A percentile compares a stretch with the other conserved stretches of the same genome.
phyloP scores from a whole-genome alignment of 306 rosid genomes.

The Trifolium dubium region DNA sequence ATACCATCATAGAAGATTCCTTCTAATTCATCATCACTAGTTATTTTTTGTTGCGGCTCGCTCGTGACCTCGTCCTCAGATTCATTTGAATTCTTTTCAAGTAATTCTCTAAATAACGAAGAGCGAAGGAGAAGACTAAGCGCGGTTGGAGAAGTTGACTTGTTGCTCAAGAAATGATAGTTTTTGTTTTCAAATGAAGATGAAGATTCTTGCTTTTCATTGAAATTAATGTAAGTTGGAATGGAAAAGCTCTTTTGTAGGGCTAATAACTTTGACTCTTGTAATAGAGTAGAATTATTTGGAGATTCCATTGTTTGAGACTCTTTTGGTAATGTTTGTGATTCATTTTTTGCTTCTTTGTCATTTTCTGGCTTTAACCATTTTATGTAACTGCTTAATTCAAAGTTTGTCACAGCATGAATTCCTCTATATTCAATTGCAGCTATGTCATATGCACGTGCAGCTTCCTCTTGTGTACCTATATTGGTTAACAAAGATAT shows the following conservation, averaged over 20 bases:
- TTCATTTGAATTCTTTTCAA: slow-evolving; percentile 62
- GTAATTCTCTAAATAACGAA: slow-evolving; percentile 63
- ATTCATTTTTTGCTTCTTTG: slow-evolving; percentile 41
- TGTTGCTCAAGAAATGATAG: slow-evolving; percentile 36
- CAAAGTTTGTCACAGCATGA: slow-evolving; percentile 90
- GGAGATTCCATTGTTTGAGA: slow-evolving; percentile 40
- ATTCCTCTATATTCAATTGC: slow-evolving; percentile 90
- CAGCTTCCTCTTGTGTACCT: slow-evolving; percentile 95
- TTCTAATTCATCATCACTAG: slow-evolving; percentile 54
- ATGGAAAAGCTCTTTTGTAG: slow-evolving; percentile 44
- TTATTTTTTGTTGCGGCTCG: slow-evolving; percentile 44
- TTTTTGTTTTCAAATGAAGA: slow-evolving; percentile 36
- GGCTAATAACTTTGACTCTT: slow-evolving; percentile 46
- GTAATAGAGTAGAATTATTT: slow-evolving; percentile 37
- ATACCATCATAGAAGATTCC: slow-evolving; percentile 57
- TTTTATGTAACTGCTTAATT: slow-evolving; percentile 74
- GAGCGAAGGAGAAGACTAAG: slow-evolving; percentile 81
- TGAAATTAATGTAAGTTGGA: slow-evolving; percentile 45
- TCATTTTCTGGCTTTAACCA: slow-evolving; percentile 69
- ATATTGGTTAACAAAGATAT: slow-evolving; percentile 9
- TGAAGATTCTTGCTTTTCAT: slow-evolving; percentile 39
- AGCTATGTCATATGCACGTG: slow-evolving; percentile 86
- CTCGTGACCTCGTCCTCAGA: slow-evolving; percentile 58
- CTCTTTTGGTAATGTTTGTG: slow-evolving; percentile 32
- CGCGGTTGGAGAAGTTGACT: slow-evolving; percentile 72